Evolutionary conservation across 2,329 filamentous ascomycete species (phyloP), one percentile per base, ranked within the genome.

Genomic region (Xylariales sp.): DNA sequence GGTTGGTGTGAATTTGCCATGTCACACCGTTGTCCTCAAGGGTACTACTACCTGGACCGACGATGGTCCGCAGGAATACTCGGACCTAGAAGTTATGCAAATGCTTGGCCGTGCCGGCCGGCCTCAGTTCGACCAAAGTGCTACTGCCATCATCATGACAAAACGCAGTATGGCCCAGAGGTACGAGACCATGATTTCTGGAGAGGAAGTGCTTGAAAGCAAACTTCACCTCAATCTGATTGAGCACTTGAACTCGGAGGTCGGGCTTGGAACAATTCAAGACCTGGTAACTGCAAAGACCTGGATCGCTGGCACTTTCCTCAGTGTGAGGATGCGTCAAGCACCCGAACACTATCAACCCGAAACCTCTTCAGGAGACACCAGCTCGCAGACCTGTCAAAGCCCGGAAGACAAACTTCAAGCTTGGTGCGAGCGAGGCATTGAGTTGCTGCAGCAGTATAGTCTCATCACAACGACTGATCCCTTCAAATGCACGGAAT

Each of bases 81-180:
- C 86, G 0, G 87, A 93, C 56, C 69, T 94, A 4, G 88, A 94
- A 51, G 76, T 91, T 46, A 91, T 91, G 83, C 88, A 95, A 53
- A 94, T 95, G 88, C 75, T 94, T 36, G 88, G 88, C 5, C 80
- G 88, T 48, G 88, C 88, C 38, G 88, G 88, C 1, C 73, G 88
- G 15, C 88, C 88, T 5, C 88, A 94, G 54, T 94, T 90, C 47
- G 88, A 91, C 51, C 73, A 79, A 37, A 86, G 69, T 44, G 88
- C 86, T 3, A 74, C 81, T 28, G 88, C 86, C 9, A 80, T 93
- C 12, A 90, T 95, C 41, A 78, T 95, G 67, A 93, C 88, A 0
- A 75, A 78, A 18, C 67, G 71, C n/a, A 67, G 79, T 4, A 84
- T 82, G 37, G 76, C 78, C 5, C 54, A 70, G 2, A 73, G 77